These are phyloP conservation scores for Plantago rigida DNA, from an alignment of 305 asterid genomes.

Conservation along the genomic window DNA sequence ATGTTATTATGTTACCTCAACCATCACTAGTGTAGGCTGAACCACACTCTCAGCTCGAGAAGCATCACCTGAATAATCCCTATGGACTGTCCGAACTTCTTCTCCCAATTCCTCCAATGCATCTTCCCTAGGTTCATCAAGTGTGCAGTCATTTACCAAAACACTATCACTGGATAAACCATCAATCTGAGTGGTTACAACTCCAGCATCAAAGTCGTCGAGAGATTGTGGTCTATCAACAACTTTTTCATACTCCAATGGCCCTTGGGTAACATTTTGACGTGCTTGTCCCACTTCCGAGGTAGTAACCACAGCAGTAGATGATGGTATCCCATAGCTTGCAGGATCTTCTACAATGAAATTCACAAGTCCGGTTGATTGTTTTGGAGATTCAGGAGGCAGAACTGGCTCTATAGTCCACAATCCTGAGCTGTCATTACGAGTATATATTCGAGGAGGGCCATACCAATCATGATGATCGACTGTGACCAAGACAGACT, in stretches of 20 bases:
- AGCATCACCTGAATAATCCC: constrained; percentile 1
- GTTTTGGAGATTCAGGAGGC: constrained; percentile 50
- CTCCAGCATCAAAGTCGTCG: neutral
- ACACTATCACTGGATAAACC: neutral
- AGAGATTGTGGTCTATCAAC: neutral
- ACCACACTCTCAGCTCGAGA: constrained; percentile 1
- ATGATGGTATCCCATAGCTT: neutral
- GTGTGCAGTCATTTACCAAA: neutral
- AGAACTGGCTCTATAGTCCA: constrained; percentile 69
- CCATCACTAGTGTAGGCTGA: constrained; percentile 4
- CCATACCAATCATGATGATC: constrained; percentile 99
- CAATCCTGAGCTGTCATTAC: constrained; percentile 76
- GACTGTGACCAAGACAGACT: constrained; percentile 93
- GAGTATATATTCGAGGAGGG: constrained; percentile 76
- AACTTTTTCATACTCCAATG: neutral
- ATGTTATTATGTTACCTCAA: constrained; percentile 8
- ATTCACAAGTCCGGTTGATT: constrained; percentile 30
- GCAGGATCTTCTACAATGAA: constrained; percentile 35
- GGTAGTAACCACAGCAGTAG: too few relatives aligned
- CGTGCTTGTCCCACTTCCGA: too few relatives aligned
- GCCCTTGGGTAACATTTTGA: constrained; percentile 9
- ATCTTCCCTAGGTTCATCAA: constrained; percentile 7
- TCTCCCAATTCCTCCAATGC: neutral
- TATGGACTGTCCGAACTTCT: neutral
- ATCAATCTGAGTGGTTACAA: neutral